Base-by-base conservation (phyloP, 768 basidiomycete genomes). In the Rhizopogon salebrosus region DNA sequence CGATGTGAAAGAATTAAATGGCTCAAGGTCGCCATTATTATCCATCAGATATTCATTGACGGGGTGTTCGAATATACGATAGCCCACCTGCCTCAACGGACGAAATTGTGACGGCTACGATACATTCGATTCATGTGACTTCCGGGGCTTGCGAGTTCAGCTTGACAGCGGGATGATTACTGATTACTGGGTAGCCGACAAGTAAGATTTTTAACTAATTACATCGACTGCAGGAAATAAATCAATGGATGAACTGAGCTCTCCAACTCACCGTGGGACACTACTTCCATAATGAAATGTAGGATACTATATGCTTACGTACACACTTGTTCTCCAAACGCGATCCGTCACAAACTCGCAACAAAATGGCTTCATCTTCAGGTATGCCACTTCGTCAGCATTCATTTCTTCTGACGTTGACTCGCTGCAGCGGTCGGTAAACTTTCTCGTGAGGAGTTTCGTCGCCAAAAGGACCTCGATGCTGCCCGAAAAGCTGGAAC, bases 401-500 rank as follows among this genome's bases (percentile, higher is more conserved):
- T 22, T 10, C 1, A 6, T 5, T 34, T 34, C 8, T 0, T 37
- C 9, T 46, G 16, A 3, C 3, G 22, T 20, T 34, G 8, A 13
- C n/a, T 37, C 0, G 4, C 13, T 54, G 36, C 34, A 81, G 78
- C 78, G 57, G 23, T 82, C 27, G 90, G 90, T 62, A 97, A 97
- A 65, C 78, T 95, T 36, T 95, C 95, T 0, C 80, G 93, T 35
- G 95, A 97, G 70, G 95, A 98, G 67, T 95, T 92, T 65, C 83
- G 95, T 42, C 83, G 92, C 23, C 91, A 95, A 70, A 97, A 97
- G 70, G 95, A 98, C 67, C 84, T 98, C 52, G 95, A 98, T 70
- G 95, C 95, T 4, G 95, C 95, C 54, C 89, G 95, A 51, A 98
- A 98, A 75, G 97, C 95, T 35, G 95, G 97, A 71, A 98, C 95